Evolutionary conservation across 495 filamentous ascomycete genomes (phyloP).

Genomic region (Aspergillus nidulans): DNA sequence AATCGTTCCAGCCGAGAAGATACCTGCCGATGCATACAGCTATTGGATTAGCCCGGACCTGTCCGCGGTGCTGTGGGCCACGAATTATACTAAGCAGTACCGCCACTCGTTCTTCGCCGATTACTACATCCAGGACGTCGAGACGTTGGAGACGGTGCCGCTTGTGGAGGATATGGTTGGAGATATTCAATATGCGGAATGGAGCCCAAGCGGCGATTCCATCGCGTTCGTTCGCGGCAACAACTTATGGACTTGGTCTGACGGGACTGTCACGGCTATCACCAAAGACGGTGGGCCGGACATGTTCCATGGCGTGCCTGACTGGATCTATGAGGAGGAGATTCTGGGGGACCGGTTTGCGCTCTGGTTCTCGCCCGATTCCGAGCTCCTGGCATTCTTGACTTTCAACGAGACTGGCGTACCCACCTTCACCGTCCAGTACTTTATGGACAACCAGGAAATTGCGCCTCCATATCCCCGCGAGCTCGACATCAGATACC

Average conservation of each 20-base stretch:
- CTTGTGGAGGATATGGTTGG: slow-evolving; percentile 12
- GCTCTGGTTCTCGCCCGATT: slow-evolving; percentile 18
- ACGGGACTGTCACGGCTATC: slow-evolving; percentile 13
- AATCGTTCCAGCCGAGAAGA: slow-evolving; percentile 13
- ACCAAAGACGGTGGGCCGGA: slow-evolving; percentile 18
- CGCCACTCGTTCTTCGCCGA: slow-evolving; percentile 20
- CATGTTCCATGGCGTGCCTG: slow-evolving; percentile 18
- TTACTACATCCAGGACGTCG: slow-evolving; percentile 21
- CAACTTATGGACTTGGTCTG: slow-evolving; percentile 14
- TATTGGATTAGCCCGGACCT: slow-evolving; percentile 20
- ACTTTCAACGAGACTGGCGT: slow-evolving; percentile 21
- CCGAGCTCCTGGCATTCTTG: slow-evolving; percentile 15
- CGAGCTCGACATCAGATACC: slow-evolving; percentile 17
- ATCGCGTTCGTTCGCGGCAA: slow-evolving; percentile 21
- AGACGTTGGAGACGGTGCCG: slow-evolving; percentile 8
- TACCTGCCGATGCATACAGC: slow-evolving; percentile 5
- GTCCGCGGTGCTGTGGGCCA: slow-evolving; percentile 19
- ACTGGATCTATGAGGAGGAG: slow-evolving; percentile 22
- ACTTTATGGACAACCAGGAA: slow-evolving; percentile 19
- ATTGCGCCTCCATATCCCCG: slow-evolving; percentile 18
- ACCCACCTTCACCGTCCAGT: slow-evolving; percentile 15
- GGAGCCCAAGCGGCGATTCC: slow-evolving; percentile 13
- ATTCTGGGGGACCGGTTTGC: slow-evolving; percentile 17
- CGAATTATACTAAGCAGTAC: slow-evolving; percentile 20
- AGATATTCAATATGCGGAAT: slow-evolving; percentile 20